phyloP scores from a whole-genome alignment of 2,329 filamentous ascomycete genomes.

The Ampelomyces quisqualis region DNA sequence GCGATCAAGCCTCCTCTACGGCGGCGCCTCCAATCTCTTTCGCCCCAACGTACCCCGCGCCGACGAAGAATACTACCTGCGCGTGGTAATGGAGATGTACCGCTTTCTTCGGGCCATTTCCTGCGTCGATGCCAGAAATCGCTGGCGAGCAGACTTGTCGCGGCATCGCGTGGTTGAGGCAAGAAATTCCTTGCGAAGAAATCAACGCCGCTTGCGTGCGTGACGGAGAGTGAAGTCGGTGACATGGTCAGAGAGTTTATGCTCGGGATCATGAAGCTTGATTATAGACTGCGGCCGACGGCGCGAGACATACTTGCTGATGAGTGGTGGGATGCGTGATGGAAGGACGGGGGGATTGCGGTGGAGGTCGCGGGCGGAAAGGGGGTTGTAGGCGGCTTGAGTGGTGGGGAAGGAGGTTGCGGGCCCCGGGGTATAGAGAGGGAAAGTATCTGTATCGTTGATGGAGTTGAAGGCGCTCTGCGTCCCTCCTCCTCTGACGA shows the following conservation, averaged over 20 bases:
- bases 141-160: conserved; percentile 15
- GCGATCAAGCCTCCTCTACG: conserved; percentile 33
- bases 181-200: conserved; percentile 12
- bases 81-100: conserved; percentile 23
- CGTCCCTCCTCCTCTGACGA: no score
- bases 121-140: conserved; percentile 21
- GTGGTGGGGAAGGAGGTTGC: no score
- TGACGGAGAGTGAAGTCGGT: conserved; percentile 12
- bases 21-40: conserved; percentile 29
- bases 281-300: conserved; percentile 46
- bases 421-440: no score
- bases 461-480: no score
- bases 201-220: conserved; percentile 13
- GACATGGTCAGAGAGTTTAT: conserved; percentile 35
- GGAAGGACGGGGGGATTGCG: no score
- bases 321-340: conserved; percentile 43
- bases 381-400: no score
- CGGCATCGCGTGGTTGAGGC: conserved; percentile 11
- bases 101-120: conserved; percentile 30
- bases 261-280: conserved; percentile 48
- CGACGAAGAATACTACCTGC: conserved; percentile 23
- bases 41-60: conserved; percentile 23
- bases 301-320: conserved; percentile 44
- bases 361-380: no score
- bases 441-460: no score